Base-by-base conservation (phyloP, 768 basidiomycete genomes). In the Podaxis mareebaensis region DNA sequence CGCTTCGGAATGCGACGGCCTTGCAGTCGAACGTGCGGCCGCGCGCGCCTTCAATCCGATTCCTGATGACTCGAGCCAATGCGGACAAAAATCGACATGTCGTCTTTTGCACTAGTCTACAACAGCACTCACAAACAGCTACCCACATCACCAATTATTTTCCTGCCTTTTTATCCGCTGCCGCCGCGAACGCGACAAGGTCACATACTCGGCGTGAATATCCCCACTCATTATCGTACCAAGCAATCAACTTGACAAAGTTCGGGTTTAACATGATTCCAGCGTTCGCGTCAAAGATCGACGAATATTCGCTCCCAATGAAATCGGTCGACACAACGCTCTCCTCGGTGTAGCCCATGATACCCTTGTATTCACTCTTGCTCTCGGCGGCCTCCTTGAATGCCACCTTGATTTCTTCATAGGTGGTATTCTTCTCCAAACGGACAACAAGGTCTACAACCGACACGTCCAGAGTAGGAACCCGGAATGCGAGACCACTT, bases 211-310 rank as follows among this genome's bases (percentile, higher is more conserved):
- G 89, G 73, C 79, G 85, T 48, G 93, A 95, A 85, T 96, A 97
- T 7, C 93, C 88, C 88, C 88, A 93, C 77, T 93, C 91, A 74
- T 93, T 93, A 79, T 93, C 91, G 81, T 92, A 95, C 94, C 95
- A 96, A n/a, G 91, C 74, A 73, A 97, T 87, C 68, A 96, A 83
- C 85, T 98, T 97, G 82, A 95, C 90, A 69, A 97, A 96, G 77
- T 89, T 88, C 64, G 78, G 69, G 86, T 91, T 95, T 74, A 97
- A 85, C 72, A 84, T 81, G 72, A 96, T 96, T 66, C 95, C 94
- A 51, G 88, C 95, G 60, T 75, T 76, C 66, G 94, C 93, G 72
- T 97, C 96, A 74, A 97, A 97, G 81, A 95, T 90, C 65, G 87
- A 90, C 60, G 92, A 94, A 61, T 84, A 81, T 60, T 77, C 73